These are phyloP conservation scores for Letharia lupina DNA, from an alignment of 495 filamentous ascomycete species.

Conservation along the genomic window DNA sequence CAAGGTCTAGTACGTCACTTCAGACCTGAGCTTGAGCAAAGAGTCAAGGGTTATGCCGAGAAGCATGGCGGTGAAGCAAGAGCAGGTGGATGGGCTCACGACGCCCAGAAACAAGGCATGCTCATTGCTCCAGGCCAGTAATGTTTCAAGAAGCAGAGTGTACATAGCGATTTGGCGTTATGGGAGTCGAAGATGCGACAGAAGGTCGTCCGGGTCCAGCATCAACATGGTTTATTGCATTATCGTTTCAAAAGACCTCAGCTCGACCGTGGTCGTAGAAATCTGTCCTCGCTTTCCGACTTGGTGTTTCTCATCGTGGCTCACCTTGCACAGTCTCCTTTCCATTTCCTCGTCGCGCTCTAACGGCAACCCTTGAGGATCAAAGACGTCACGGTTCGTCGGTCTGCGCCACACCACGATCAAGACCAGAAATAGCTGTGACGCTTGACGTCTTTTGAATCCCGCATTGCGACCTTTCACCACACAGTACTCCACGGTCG, in stretches of 20 bases:
- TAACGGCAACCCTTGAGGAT: background rate
- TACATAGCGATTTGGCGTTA: slow-evolving; percentile 28
- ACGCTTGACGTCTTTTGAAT: too few relatives aligned
- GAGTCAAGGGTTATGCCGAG: slow-evolving; percentile 69
- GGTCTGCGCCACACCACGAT: too few relatives aligned
- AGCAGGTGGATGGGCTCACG: slow-evolving; percentile 82
- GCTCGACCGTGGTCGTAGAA: background rate
- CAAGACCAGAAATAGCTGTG: too few relatives aligned
- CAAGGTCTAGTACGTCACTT: slow-evolving; percentile 98
- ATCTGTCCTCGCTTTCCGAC: background rate
- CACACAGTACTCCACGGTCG: too few relatives aligned
- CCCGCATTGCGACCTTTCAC: too few relatives aligned
- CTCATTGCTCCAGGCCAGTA: slow-evolving; percentile 84
- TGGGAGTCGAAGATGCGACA: background rate
- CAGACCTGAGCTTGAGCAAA: slow-evolving; percentile 83
- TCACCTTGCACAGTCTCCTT: background rate
- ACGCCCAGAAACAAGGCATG: slow-evolving; percentile 66
- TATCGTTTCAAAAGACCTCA: background rate
- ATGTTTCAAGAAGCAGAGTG: slow-evolving; percentile 20
- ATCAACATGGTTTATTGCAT: background rate
- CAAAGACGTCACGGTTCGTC: too few relatives aligned
- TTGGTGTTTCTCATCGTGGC: background rate
- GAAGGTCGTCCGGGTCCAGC: background rate
- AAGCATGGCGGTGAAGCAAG: slow-evolving; percentile 59
- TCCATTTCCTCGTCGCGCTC: background rate